Evolutionary conservation across 257 asterid species (phyloP), one percentile per base, ranked within the genome.

Genomic region (Eucommia ulmoides): DNA sequence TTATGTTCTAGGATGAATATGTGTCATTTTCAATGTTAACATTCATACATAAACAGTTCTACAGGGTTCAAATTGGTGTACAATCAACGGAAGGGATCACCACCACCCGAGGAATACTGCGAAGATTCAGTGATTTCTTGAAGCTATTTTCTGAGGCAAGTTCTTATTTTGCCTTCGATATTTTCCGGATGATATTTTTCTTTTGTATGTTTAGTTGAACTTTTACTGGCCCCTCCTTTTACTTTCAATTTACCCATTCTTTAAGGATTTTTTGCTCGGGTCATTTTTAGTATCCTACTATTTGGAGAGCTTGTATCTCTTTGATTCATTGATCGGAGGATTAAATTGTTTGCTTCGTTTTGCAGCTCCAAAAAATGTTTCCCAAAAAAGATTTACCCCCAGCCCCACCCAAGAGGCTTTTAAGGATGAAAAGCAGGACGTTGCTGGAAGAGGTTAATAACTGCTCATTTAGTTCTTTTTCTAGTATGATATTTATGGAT

Each of bases 381-480:
- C 95, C 93, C 15, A 73, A 61, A 65, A 91, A 83, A 66, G 74
- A 25, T 59, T 60, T 83, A 56, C 89, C 99, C 59, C 77, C 93
- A 52, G 62, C 93, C 60, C 99, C 99, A 26, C 88, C 99, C 14
- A 91, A 83, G 72, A 97, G 99, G 38, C 77, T 91, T 33, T 45
- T 83, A 65, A 79, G 74, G 49, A 70, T 83, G 77, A 91, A 83
- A 74, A 86, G 93, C 56, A 79, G 82, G 70, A 77, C 78, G 54
- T 72, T 91, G 75, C 67, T 91, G 75, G 99, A 91, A 83, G 88
- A 81, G 95, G 99, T 91, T 69, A 66, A 24, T 23, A 53, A 18
- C 11, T 33, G 33, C n/a, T 6, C 20, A 2, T 42, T 19, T 42
- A 16, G 6, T 21, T 42, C 19, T 42, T 10, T 8, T 18, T 8